These are phyloP conservation scores for Stephanodiscus minutulus DNA, from an alignment of 108 stramenopile genomes.

Conservation along the genomic window DNA sequence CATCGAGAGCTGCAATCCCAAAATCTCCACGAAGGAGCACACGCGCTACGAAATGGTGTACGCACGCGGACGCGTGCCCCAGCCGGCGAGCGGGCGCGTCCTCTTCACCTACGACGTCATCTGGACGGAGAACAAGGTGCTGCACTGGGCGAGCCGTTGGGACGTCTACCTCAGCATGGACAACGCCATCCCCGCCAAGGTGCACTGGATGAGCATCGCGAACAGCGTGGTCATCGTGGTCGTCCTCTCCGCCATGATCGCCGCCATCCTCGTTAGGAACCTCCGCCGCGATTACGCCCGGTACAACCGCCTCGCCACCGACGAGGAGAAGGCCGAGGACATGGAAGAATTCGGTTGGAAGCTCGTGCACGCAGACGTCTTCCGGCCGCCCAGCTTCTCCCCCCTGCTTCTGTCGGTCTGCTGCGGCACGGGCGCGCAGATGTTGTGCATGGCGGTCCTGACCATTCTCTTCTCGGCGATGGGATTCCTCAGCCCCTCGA, in stretches of 20 bases:
- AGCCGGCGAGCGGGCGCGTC: constrained; percentile 76
- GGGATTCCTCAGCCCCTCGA: constrained; percentile 96
- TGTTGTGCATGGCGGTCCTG: constrained; percentile 83
- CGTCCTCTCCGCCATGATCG: constrained; percentile 94
- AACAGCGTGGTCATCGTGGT: constrained; percentile 94
- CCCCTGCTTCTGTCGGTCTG: constrained; percentile 88
- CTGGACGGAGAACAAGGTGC: constrained; percentile 80
- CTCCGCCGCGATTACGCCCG: constrained; percentile 82
- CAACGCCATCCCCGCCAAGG: constrained; percentile 87
- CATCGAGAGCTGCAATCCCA: constrained; percentile 66
- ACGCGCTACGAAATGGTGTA: constrained; percentile 87
- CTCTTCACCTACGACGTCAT: constrained; percentile 96
- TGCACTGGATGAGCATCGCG: constrained; percentile 95
- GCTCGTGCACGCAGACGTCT: constrained; percentile 96
- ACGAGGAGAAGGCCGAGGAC: constrained; percentile 95
- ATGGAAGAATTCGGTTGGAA: constrained; percentile 99
- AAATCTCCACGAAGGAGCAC: constrained; percentile 44
- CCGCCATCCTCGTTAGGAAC: constrained; percentile 91
- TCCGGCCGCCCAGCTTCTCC: constrained; percentile 87
- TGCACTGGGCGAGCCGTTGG: constrained; percentile 97
- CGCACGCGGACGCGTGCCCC: constrained; percentile 57
- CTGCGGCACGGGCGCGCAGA: constrained; percentile 92
- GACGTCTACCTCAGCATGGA: constrained; percentile 97
- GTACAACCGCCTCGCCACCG: constrained; percentile 89
- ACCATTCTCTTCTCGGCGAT: constrained; percentile 93